phyloP scores from a whole-genome alignment of 2,329 filamentous ascomycete genomes.

The Colletotrichum sansevieriae region DNA sequence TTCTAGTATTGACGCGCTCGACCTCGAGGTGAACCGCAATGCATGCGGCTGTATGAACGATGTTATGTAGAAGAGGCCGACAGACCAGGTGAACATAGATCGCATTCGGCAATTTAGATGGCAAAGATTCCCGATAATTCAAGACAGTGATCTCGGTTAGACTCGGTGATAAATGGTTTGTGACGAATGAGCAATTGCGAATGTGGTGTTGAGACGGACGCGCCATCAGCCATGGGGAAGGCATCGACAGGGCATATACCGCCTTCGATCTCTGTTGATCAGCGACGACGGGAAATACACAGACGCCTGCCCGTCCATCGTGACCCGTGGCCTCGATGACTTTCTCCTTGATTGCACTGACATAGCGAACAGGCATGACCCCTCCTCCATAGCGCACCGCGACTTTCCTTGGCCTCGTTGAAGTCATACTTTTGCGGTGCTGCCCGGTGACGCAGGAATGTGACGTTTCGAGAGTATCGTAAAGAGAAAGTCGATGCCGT shows the following conservation, averaged over 20 bases:
- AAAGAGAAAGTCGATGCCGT: background rate
- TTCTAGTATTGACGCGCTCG: background rate
- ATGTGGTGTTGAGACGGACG: no score
- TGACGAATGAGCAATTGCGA: no score
- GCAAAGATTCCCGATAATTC: no score
- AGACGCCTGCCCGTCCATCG: background rate
- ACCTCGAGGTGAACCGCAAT: constrained; percentile 7
- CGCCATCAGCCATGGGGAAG: background rate
- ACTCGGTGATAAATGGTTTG: no score
- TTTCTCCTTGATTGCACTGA: constrained; percentile 9
- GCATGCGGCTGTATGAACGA: background rate
- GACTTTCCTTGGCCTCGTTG: background rate
- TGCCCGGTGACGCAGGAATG: constrained; percentile 2
- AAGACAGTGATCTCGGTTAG: no score
- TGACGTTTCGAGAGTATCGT: background rate
- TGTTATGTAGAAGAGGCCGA: background rate
- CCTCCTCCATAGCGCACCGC: constrained; percentile 1
- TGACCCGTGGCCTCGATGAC: background rate
- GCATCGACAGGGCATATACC: background rate
- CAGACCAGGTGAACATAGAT: background rate
- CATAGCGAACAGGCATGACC: constrained; percentile 9
- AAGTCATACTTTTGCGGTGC: background rate
- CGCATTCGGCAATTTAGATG: background rate
- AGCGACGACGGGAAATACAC: background rate
- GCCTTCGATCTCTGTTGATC: background rate